Evolutionary conservation across 768 basidiomycete species (phyloP), one percentile per base, ranked within the genome.

Genomic region (Phylloporus rhodoxanthus): DNA sequence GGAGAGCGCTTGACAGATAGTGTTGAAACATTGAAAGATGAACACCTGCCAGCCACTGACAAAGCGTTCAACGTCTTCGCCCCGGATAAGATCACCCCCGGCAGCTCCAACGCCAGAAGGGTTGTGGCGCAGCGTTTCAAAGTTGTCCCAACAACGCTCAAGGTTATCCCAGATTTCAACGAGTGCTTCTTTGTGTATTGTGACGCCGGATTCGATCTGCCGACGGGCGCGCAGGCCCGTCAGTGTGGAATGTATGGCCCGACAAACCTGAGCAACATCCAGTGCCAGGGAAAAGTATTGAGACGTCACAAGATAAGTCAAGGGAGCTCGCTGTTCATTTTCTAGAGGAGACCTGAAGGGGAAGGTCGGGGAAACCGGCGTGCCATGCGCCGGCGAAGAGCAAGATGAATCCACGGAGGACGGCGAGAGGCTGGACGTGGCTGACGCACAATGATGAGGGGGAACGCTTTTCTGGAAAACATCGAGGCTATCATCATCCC

Each of bases 1-100:
- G 29, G 40, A 40, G 26, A 96, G 78, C 2, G 83, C 78, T 62
- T 92, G 91, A 25, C 89, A 83, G 57, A 95, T 86, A 56, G 91
- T 78, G 65, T 93, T 93, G 64, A 92, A 78, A 65, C 87, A 91
- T 67, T 94, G 90, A 57, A 95, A 95, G 54, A 94, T 83, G 68
- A 89, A 92, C 47, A 91, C 85, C 78, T 89, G 86, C 91, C 92
- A 95, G 29, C 85, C 83, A 60, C 87, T 83, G 39, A 85, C 82
- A 62, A 87, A 93, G 50, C 84, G 68, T 47, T 80, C 76, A 29
- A 79, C 66, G 46, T 84, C 82, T 54, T 81, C 79, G 7, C 67
- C 60, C 9, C 75, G 72, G 28, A 78, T 52, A 21, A 68, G 48
- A 25, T 57, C 63, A 25, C 60, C 58, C 28, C 64, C 63, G 6